Conservation (phyloP, 352 stramenopile genomes). For the Phytopythium montanum region DNA sequence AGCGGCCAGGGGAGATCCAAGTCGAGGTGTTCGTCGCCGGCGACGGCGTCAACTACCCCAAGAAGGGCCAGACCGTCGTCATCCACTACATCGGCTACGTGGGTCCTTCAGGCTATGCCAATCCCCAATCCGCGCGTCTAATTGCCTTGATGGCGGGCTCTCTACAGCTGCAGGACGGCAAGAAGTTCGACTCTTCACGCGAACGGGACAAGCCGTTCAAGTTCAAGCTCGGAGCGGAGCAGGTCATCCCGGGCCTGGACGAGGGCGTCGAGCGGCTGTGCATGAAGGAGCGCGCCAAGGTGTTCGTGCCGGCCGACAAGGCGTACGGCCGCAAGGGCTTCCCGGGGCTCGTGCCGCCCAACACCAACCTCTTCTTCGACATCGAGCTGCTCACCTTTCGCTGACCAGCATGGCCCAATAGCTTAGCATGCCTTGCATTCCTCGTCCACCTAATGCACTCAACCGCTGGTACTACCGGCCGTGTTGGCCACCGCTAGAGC, state of each 20-base stretch:
- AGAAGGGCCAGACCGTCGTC: slow-evolving; percentile 81
- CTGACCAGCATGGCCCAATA: slow-evolving; percentile 16
- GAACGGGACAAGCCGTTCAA: slow-evolving; percentile 86
- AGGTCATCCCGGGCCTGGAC: slow-evolving; percentile 88
- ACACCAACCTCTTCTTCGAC: slow-evolving; percentile 92
- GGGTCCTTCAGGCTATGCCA: slow-evolving; percentile 6
- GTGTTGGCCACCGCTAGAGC: neutral
- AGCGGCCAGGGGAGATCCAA: slow-evolving; percentile 72
- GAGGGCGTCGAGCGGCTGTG: slow-evolving; percentile 78
- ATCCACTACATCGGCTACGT: slow-evolving; percentile 89
- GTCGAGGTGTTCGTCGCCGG: slow-evolving; percentile 88
- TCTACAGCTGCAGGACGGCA: slow-evolving; percentile 60
- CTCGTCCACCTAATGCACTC: neutral
- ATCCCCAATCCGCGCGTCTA: neutral
- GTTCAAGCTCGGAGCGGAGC: slow-evolving; percentile 86
- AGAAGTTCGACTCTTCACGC: slow-evolving; percentile 73
- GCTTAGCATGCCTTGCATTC: neutral
- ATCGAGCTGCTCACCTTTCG: slow-evolving; percentile 89
- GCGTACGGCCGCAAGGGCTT: slow-evolving; percentile 86
- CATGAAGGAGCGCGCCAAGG: slow-evolving; percentile 84
- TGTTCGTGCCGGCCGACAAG: slow-evolving; percentile 85
- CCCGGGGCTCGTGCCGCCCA: slow-evolving; percentile 84
- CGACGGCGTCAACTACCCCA: slow-evolving; percentile 90
- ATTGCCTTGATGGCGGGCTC: neutral
- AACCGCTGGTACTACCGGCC: neutral